Percentiles rank a stretch among this genome's conserved stretches.
These are phyloP conservation scores for Cyberlindnera suaveolens DNA, from an alignment of 805 yeast species.

Conservation along the genomic window DNA sequence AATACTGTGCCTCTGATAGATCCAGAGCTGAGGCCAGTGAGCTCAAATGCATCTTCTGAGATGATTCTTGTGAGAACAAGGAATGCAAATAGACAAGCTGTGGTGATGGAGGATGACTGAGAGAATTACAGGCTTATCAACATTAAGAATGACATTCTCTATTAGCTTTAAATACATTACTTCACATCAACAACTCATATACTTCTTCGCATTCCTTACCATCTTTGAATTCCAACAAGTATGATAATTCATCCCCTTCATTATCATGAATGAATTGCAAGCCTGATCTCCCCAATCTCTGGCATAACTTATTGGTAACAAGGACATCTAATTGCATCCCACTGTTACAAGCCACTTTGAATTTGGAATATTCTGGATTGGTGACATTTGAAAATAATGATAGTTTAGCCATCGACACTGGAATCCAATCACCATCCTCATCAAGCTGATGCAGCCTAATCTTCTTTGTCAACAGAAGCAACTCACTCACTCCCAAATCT, in stretches of 20 bases:
- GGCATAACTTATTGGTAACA: constrained; percentile 14
- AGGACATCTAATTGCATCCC: constrained; percentile 3
- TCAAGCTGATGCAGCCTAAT: constrained; percentile 21
- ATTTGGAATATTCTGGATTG: constrained; percentile 18
- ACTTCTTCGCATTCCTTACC: constrained; percentile 16
- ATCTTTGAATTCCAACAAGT: constrained; percentile 21
- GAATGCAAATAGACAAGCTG: too few relatives aligned
- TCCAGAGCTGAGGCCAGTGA: too few relatives aligned
- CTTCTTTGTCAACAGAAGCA: constrained; percentile 15
- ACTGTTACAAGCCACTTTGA: constrained; percentile 8
- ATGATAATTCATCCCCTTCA: constrained; percentile 16
- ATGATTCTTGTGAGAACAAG: too few relatives aligned
- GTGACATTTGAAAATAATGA: constrained; percentile 14
- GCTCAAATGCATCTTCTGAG: too few relatives aligned
- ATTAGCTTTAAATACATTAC: too few relatives aligned
- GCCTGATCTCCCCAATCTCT: constrained; percentile 21
- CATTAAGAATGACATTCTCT: too few relatives aligned
- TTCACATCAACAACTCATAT: constrained; percentile 11
- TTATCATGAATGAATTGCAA: constrained; percentile 13
- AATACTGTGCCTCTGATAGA: too few relatives aligned
- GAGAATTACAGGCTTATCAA: too few relatives aligned
- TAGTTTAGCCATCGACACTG: constrained; percentile 19
- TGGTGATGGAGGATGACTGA: too few relatives aligned
- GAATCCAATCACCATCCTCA: constrained; percentile 21
- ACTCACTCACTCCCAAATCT: neutral